A percentile compares a stretch with the other conserved stretches of the same genome.
These are phyloP conservation scores for Zygosaccharomyces pseudobailii DNA, from an alignment of 1,139 yeast genomes.

Conservation along the genomic window DNA sequence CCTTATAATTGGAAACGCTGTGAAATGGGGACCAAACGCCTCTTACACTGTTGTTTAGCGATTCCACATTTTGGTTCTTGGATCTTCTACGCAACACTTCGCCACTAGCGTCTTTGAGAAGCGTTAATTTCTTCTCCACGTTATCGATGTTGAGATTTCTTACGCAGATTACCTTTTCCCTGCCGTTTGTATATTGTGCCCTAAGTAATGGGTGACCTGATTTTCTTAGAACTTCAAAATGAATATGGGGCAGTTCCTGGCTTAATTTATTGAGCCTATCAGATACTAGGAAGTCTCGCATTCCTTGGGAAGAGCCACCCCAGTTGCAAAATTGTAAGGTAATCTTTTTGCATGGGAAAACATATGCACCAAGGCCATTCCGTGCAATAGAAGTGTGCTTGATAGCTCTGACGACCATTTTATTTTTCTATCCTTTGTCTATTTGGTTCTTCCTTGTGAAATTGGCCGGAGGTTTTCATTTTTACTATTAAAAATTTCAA, in stretches of 20 bases:
- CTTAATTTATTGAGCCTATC: slow-evolving; percentile 58
- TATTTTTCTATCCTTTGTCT: neutral
- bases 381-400: slow-evolving; percentile 54
- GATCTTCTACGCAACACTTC: slow-evolving; percentile 53
- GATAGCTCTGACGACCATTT: slow-evolving; percentile 43
- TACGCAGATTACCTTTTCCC: slow-evolving; percentile 55
- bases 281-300: slow-evolving; percentile 55
- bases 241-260: slow-evolving; percentile 54
- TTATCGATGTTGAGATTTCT: slow-evolving; percentile 52
- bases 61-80: slow-evolving; percentile 70
- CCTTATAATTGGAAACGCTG: slow-evolving; percentile 61
- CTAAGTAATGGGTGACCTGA: slow-evolving; percentile 78
- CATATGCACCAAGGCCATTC: slow-evolving; percentile 79
- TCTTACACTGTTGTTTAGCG: slow-evolving; percentile 79
- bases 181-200: slow-evolving; percentile 55
- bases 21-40: slow-evolving; percentile 99
- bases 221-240: slow-evolving; percentile 63
- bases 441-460: neutral
- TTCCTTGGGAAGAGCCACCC: slow-evolving; percentile 91
- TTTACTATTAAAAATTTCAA: neutral
- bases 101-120: slow-evolving; percentile 55
- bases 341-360: slow-evolving; percentile 58
- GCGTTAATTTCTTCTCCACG: slow-evolving; percentile 50
- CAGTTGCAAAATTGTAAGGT: slow-evolving; percentile 81
- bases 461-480: neutral